Evolutionary conservation across 2,329 filamentous ascomycete species (phyloP), one percentile per base, ranked within the genome.

Genomic region (Aspergillus texensis): DNA sequence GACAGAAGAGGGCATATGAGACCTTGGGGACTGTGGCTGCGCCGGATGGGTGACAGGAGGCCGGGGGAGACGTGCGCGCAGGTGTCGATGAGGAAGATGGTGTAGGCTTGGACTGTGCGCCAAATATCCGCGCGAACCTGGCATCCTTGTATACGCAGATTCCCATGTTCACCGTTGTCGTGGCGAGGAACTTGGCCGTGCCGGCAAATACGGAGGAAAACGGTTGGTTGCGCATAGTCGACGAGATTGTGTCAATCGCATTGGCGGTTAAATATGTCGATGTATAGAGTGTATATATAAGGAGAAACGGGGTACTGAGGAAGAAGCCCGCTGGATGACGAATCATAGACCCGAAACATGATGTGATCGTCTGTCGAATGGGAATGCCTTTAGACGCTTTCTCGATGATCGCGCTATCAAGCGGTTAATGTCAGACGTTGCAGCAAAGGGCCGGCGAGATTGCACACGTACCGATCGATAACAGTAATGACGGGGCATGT

Each of bases 241-340:
- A 90, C 52, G 88, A 74, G n/a, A 87, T 77, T 0, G 94, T 97
- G 81, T 98, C 94, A 75, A 97, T 88, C 14, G 86, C 80, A 81
- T 97, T 97, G 67, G 94, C 94, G 1, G 92, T 93, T 14, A 95
- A 81, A 81, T 97, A 97, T 63, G 94, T 98, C 68, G 91, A 90
- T 65, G 89, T 91, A 83, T 97, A 98, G 50, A 96, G 83, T 59
- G 81, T 80, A 63, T 83, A 82, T 61, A 84, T 82, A 26, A 84
- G 76, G 63, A 82, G 70, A 68, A 83, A 83, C 2, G 82, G 82
- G 6, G 82, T 83, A 66, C 79, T 80, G 58, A 77, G 66, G 66
- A 83, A 75, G 73, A 82, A 83, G n/a, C 63, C 70, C 61, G 72
- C 74, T 8, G 81, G 82, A 34, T 75, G 75, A 32, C 73, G 68